Evolutionary conservation across 164 flowering plant species (phyloP).

Genomic region (Macadamia tetraphylla): DNA sequence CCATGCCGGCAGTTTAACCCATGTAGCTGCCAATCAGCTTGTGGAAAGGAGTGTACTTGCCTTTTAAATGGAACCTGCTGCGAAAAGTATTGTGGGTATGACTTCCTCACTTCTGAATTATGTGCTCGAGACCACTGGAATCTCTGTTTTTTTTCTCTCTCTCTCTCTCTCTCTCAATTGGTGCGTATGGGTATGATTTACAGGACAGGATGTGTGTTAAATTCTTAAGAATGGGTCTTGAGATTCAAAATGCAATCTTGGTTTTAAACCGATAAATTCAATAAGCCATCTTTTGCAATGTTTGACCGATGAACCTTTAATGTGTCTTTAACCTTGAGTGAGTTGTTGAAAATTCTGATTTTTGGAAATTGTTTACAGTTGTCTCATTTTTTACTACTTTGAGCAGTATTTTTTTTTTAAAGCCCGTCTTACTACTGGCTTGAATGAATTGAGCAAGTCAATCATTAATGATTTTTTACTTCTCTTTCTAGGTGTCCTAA

Average conservation of each 20-base stretch:
- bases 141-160: too few species aligned
- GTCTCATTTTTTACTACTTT: background rate
- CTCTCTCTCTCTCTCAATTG: too few species aligned
- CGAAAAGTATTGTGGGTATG: constrained; percentile 98
- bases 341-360: background rate
- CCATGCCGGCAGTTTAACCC: constrained; percentile 96
- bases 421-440: too few species aligned
- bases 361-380: background rate
- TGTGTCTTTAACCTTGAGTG: too few species aligned
- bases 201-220: too few species aligned
- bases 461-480: background rate
- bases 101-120: background rate
- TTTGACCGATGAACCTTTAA: too few species aligned
- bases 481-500: constrained; percentile 67
- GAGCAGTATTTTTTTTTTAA: background rate
- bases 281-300: too few species aligned
- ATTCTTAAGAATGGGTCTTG: too few species aligned
- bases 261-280: too few species aligned
- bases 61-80: constrained; percentile 90
- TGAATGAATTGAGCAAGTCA: background rate
- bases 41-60: constrained; percentile 92
- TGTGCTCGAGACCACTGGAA: too few species aligned
- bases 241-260: too few species aligned
- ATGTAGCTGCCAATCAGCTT: constrained; percentile 83
- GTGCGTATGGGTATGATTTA: background rate